Conservation (phyloP, 805 yeast species). For the Cyberlindnera maritima region DNA sequence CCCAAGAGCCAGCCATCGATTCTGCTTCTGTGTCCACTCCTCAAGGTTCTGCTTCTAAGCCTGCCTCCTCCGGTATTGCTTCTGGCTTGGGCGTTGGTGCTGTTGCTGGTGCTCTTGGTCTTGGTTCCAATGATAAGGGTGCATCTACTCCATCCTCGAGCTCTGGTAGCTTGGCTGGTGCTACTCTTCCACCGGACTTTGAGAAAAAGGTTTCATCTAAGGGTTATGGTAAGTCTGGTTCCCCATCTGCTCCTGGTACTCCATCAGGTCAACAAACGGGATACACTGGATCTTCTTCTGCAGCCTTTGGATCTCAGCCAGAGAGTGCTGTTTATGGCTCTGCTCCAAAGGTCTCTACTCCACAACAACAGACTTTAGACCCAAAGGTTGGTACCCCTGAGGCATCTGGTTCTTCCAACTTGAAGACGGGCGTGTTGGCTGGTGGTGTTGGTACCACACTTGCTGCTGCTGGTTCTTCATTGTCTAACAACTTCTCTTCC, state of each 20-base stretch:
- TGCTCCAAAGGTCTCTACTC: not conserved
- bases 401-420: conserved; percentile 1
- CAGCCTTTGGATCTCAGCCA: conserved; percentile 12
- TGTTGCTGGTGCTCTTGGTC: conserved; percentile 1
- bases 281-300: conserved; percentile 9
- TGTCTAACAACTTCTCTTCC: not conserved
- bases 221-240: not conserved
- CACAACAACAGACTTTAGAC: conserved; percentile 10
- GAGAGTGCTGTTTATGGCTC: not conserved
- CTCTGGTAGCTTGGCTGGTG: conserved; percentile 19
- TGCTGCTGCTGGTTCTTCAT: not conserved
- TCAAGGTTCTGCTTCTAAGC: not conserved
- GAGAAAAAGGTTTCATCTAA: conserved; percentile 17
- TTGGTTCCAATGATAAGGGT: not conserved
- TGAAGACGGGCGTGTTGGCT: conserved; percentile 1
- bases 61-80: not conserved
- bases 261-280: conserved; percentile 13
- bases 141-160: conserved; percentile 14
- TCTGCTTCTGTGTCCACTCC: not conserved
- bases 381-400: conserved; percentile 6
- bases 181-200: conserved; percentile 28
- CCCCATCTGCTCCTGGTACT: conserved; percentile 1
- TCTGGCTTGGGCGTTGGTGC: not conserved
- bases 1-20: not conserved
- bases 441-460: conserved; percentile 3